These are phyloP conservation scores for Malassezia furfur DNA, from an alignment of 1,284 basidiomycete genomes.

Conservation along the genomic window DNA sequence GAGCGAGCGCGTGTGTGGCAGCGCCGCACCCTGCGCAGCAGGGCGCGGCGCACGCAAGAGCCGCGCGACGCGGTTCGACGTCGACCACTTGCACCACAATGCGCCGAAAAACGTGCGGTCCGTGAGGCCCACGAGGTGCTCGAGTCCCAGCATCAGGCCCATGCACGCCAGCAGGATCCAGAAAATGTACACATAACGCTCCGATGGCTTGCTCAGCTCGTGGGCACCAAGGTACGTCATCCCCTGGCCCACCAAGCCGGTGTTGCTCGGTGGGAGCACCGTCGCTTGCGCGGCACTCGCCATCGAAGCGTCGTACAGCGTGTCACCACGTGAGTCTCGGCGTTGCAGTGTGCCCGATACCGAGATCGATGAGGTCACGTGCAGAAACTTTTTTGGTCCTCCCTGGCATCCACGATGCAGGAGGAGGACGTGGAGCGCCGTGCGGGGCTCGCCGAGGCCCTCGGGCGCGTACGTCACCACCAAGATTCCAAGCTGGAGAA, in stretches of 20 bases:
- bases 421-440: conserved; percentile 4
- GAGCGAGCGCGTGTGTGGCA: background rate
- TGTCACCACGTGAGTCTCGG: no score
- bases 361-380: background rate
- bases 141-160: conserved; percentile 38
- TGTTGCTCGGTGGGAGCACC: background rate
- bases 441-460: conserved; percentile 17
- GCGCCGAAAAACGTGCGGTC: conserved; percentile 37
- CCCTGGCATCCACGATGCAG: background rate
- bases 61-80: conserved; percentile 29
- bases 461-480: conserved; percentile 75
- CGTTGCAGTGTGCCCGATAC: no score
- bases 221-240: conserved; percentile 47
- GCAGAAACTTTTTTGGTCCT: background rate
- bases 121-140: conserved; percentile 39
- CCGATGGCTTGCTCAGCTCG: conserved; percentile 48
- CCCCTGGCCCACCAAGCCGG: background rate
- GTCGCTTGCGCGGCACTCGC: no score
- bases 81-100: conserved; percentile 36
- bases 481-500: conserved; percentile 69
- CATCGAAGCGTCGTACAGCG: no score
- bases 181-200: conserved; percentile 50
- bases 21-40: background rate
- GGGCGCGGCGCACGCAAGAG: conserved; percentile 10
- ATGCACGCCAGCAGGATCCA: conserved; percentile 46